phyloP scores from a whole-genome alignment of 2,329 filamentous ascomycete species.

The Metarhizium guizhouense region DNA sequence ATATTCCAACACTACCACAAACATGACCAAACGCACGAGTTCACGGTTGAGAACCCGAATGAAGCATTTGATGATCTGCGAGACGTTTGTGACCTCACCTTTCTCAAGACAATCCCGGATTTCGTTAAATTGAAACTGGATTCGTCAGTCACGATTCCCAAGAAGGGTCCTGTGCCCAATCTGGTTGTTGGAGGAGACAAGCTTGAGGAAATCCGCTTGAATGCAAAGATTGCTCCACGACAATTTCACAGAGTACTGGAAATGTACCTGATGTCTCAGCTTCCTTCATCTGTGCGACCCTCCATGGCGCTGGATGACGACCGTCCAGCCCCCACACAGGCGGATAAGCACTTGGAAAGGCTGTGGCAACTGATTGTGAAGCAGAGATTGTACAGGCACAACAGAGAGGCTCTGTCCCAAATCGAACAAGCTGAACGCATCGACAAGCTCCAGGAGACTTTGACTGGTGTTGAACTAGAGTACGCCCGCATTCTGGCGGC shows the following conservation, averaged over 20 bases:
- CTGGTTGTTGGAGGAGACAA: constrained; percentile 49
- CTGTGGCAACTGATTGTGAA: constrained; percentile 72
- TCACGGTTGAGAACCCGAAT: constrained; percentile 92
- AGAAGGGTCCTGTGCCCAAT: constrained; percentile 35
- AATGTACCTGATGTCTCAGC: constrained; percentile 59
- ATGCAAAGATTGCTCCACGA: constrained; percentile 64
- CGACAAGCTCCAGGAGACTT: constrained; percentile 61
- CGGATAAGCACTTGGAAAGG: constrained; percentile 53
- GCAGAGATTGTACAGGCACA: constrained; percentile 66
- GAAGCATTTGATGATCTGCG: constrained; percentile 75
- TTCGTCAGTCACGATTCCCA: constrained; percentile 37
- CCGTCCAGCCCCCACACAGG: constrained; percentile 36
- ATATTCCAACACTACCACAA: constrained; percentile 65
- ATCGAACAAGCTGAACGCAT: constrained; percentile 59
- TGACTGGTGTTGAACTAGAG: constrained; percentile 60
- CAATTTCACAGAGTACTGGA: constrained; percentile 70
- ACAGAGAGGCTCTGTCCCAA: constrained; percentile 61
- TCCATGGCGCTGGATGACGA: constrained; percentile 33
- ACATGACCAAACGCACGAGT: constrained; percentile 62
- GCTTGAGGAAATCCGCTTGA: constrained; percentile 47
- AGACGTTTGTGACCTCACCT: constrained; percentile 63
- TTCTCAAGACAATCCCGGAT: constrained; percentile 49
- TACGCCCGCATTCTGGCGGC: constrained; percentile 57
- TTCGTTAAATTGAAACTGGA: constrained; percentile 51
- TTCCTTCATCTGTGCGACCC: constrained; percentile 49